These are phyloP conservation scores for Lichtheimia corymbifera DNA, from an alignment of 371 early-diverging fungal genomes.

Conservation along the genomic window DNA sequence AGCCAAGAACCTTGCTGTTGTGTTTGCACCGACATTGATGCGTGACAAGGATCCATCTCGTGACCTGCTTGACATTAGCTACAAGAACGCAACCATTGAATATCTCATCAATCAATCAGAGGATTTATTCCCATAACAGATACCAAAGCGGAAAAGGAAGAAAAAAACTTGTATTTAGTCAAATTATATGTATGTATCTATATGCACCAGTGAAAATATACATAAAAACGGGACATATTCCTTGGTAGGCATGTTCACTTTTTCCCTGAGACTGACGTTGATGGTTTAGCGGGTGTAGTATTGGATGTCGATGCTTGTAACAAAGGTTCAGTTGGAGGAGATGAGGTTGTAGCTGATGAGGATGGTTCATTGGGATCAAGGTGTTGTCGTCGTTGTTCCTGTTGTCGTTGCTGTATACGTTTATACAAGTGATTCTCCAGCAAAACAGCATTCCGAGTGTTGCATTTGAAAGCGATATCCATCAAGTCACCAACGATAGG, in stretches of 20 bases:
- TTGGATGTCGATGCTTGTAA: no score
- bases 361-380: not conserved
- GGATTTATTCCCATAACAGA: conserved; percentile 16
- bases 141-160: not conserved
- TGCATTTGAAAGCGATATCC: conserved; percentile 53
- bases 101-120: conserved; percentile 48
- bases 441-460: conserved; percentile 47
- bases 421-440: conserved; percentile 39
- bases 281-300: no score
- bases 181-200: conserved; percentile 3
- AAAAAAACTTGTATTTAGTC: conserved; percentile 7
- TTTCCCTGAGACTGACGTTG: no score
- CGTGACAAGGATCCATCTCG: conserved; percentile 63
- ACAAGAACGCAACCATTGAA: conserved; percentile 77
- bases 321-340: not conserved
- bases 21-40: conserved; percentile 91
- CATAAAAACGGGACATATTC: no score
- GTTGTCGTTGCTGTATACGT: conserved; percentile 18
- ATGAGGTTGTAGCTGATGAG: not conserved
- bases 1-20: conserved; percentile 85
- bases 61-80: conserved; percentile 80
- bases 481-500: conserved; percentile 49
- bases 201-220: not conserved
- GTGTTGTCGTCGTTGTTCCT: not conserved
- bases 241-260: no score